Evolutionary conservation across 2,329 filamentous ascomycete species (phyloP).

Genomic region (Beauveria varroae): DNA sequence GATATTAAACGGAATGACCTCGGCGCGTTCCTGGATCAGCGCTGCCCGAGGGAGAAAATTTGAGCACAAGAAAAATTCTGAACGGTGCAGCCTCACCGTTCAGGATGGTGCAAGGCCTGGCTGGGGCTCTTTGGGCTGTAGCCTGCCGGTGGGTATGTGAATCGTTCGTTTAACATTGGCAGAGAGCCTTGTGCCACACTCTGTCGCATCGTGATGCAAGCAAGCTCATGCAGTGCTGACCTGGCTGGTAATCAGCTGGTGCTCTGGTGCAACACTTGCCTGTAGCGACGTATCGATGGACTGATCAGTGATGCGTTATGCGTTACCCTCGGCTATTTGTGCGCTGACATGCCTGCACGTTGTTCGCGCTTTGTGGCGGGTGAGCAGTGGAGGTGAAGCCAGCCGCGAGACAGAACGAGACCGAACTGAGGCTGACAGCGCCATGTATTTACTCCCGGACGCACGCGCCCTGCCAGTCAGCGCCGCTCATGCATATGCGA

Average conservation of each 20-base stretch:
- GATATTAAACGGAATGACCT: not conserved
- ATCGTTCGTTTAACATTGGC: no score
- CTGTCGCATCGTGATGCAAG: not conserved
- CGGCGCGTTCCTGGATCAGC: not conserved
- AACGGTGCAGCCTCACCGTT: not conserved
- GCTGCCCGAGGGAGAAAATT: not conserved
- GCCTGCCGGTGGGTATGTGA: not conserved
- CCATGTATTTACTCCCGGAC: not conserved
- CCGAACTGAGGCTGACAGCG: not conserved
- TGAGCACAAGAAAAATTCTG: not conserved
- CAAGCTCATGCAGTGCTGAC: not conserved
- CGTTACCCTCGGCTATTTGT: no score
- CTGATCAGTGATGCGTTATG: no score
- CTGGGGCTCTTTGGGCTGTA: not conserved
- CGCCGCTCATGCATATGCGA: not conserved
- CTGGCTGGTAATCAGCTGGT: not conserved
- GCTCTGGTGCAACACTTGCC: not conserved
- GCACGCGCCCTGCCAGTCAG: not conserved
- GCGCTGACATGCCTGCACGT: no score
- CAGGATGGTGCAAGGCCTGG: not conserved
- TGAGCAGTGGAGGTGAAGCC: not conserved
- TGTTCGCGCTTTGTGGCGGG: not conserved
- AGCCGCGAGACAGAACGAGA: not conserved
- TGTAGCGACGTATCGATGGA: not conserved
- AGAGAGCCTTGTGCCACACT: no score